Evolutionary conservation across 768 basidiomycete genomes (phyloP).

Genomic region (Terana coerulea): DNA sequence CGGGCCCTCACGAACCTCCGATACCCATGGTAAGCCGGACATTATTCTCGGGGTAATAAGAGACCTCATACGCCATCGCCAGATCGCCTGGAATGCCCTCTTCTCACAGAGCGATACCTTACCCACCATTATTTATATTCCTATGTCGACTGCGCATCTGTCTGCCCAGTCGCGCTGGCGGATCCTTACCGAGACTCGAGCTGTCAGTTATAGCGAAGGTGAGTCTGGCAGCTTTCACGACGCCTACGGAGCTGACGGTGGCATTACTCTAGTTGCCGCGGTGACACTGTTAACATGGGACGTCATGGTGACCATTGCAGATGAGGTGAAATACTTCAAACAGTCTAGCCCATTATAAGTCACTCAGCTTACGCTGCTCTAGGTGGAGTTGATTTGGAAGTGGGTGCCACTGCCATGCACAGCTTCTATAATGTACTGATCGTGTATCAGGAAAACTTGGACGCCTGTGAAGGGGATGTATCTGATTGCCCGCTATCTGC

Average conservation of each 20-base stretch:
- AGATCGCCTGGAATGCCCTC: too few species aligned
- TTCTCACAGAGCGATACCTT: too few species aligned
- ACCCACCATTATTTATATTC: too few species aligned
- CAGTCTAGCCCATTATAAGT: neutral
- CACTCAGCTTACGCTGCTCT: neutral
- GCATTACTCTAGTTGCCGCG: conserved; percentile 9
- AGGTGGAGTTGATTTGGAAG: conserved; percentile 25
- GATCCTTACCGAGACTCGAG: neutral
- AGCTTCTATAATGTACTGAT: neutral
- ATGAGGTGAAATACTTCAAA: conserved; percentile 14
- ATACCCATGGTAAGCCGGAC: too few species aligned
- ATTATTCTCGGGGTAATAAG: too few species aligned
- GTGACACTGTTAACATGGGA: conserved; percentile 17
- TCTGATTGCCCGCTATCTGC: conserved; percentile 18
- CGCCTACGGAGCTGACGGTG: neutral
- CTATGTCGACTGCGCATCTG: neutral
- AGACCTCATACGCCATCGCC: too few species aligned
- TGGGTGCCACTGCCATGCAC: neutral
- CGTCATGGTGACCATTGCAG: conserved; percentile 14
- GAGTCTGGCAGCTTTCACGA: neutral
- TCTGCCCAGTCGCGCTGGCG: neutral
- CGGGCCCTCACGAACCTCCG: too few species aligned
- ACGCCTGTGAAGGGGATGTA: conserved; percentile 22
- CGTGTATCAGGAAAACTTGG: conserved; percentile 15
- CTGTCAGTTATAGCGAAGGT: conserved; percentile 16